Evolutionary conservation across 176 grass and related monocot species (phyloP).

Genomic region (Tillandsia leiboldiana): DNA sequence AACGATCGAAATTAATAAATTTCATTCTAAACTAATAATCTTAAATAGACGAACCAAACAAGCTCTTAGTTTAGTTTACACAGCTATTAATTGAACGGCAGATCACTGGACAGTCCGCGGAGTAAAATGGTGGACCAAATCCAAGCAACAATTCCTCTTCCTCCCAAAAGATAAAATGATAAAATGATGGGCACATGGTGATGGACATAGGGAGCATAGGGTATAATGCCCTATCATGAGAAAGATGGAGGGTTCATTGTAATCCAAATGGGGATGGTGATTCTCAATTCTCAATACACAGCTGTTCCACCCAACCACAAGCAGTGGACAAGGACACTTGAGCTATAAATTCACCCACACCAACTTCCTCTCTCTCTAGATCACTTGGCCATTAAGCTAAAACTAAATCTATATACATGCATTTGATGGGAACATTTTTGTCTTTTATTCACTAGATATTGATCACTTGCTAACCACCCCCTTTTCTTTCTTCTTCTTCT

Average conservation of each 20-base stretch:
- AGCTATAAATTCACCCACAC: neutral
- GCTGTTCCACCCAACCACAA: neutral
- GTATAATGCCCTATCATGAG: neutral
- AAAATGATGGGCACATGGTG: neutral
- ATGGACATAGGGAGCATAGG: neutral
- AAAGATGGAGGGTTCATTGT: neutral
- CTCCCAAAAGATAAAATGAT: neutral
- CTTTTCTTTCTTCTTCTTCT: neutral
- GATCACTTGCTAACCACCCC: slow-evolving; percentile 9
- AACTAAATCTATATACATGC: too few relatives aligned
- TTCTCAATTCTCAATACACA: neutral
- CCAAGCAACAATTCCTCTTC: neutral
- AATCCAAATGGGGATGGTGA: neutral
- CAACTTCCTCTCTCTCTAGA: neutral
- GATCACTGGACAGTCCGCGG: too few relatives aligned
- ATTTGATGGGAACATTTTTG: slow-evolving; percentile 11
- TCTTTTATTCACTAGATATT: slow-evolving; percentile 7
- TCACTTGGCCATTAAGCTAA: slow-evolving; percentile 29
- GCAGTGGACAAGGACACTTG: neutral
- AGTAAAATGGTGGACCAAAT: neutral
- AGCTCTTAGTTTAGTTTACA: too few relatives aligned
- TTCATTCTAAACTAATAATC: too few relatives aligned
- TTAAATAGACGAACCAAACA: too few relatives aligned
- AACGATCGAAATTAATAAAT: too few relatives aligned
- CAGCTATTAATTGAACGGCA: too few relatives aligned